A percentile compares a stretch with the other conserved stretches of the same genome.
Conservation (phyloP, 108 stramenopile genomes). For the Cafeteria roenbergensis region DNA sequence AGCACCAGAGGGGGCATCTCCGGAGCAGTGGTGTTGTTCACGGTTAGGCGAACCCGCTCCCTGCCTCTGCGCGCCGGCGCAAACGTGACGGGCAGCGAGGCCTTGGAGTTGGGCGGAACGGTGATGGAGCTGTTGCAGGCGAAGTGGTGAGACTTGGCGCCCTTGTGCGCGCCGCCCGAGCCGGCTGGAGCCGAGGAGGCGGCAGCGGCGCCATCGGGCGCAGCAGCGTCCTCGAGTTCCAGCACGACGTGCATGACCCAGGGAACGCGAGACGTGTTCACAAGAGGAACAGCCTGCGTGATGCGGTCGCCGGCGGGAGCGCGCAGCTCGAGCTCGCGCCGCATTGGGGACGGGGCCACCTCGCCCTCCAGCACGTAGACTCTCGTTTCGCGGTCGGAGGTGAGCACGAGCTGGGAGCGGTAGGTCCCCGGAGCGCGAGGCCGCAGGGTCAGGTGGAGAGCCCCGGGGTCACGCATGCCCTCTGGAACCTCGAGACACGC, state of each 20-base stretch:
- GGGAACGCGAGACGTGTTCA: constrained; percentile 33
- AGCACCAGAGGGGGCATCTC: constrained; percentile 28
- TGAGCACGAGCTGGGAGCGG: constrained; percentile 11
- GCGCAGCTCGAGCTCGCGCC: constrained; percentile 32
- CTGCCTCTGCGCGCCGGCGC: constrained; percentile 19
- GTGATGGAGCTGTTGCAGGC: too few relatives aligned
- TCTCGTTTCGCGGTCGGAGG: constrained; percentile 28
- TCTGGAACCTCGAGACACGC: too few relatives aligned
- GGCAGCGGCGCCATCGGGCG: too few relatives aligned
- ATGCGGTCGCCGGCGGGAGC: constrained; percentile 39
- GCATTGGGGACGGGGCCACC: constrained; percentile 22
- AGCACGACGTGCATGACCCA: constrained; percentile 27
- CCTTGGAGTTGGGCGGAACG: too few relatives aligned
- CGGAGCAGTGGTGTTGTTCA: constrained; percentile 22
- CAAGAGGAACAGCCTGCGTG: constrained; percentile 38
- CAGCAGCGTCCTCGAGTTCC: constrained; percentile 15
- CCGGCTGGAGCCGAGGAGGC: too few relatives aligned
- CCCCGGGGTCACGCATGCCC: too few relatives aligned
- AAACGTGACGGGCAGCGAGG: constrained; percentile 24
- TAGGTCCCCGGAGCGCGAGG: constrained; percentile 37
- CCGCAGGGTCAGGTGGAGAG: constrained; percentile 28
- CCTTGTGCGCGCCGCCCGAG: too few relatives aligned
- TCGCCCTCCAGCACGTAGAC: constrained; percentile 20
- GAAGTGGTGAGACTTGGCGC: too few relatives aligned
- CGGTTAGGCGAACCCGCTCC: constrained; percentile 22